Evolutionary conservation across 306 rosid species (phyloP).

Genomic region (Trifolium subterraneum): DNA sequence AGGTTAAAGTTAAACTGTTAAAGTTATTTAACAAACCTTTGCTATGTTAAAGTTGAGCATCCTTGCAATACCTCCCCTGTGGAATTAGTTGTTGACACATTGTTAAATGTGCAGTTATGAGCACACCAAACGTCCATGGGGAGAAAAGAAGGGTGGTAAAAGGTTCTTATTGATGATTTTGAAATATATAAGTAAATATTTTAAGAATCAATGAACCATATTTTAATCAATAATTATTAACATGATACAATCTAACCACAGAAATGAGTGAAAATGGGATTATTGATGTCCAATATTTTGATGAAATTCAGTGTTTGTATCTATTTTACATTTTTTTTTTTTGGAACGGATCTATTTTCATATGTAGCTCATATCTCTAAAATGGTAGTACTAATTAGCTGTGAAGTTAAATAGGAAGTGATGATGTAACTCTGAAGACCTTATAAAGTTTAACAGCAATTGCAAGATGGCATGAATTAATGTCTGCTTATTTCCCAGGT

Average conservation of each 20-base stretch:
- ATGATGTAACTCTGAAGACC: neutral
- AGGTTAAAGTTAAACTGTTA: neutral
- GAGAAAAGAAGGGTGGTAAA: constrained; percentile 36
- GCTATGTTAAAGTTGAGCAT: neutral
- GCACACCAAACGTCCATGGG: constrained; percentile 2
- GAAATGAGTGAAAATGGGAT: constrained; percentile 4
- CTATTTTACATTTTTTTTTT: neutral
- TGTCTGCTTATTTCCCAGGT: neutral
- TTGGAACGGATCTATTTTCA: neutral
- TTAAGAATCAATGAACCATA: neutral
- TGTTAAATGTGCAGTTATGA: constrained; percentile 14
- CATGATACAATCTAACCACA: constrained; percentile 13
- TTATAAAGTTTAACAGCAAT: neutral
- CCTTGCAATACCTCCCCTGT: neutral
- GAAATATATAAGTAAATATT: constrained; percentile 9
- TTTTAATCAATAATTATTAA: neutral
- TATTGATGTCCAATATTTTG: neutral
- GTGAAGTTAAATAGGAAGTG: neutral
- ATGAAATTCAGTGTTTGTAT: neutral
- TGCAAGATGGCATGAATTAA: neutral
- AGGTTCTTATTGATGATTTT: constrained; percentile 11
- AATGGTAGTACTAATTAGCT: neutral
- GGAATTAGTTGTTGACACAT: constrained; percentile 22
- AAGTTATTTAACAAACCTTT: neutral
- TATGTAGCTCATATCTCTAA: neutral